phyloP scores from a whole-genome alignment of 441 rosid genomes.

The Arabidopsis hybrid region DNA sequence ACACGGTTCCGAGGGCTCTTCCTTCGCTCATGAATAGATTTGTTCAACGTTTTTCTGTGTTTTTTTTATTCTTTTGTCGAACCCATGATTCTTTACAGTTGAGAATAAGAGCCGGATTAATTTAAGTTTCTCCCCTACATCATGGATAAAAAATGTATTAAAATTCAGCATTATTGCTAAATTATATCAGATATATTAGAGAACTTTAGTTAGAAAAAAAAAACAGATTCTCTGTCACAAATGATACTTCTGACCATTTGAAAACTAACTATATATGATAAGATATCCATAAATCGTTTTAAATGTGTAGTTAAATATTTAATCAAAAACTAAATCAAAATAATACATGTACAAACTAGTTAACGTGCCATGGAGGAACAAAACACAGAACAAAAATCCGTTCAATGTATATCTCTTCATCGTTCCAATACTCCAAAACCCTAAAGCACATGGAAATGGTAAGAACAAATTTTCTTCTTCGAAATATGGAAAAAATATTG shows the following conservation, averaged over 20 bases:
- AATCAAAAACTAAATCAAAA: background rate
- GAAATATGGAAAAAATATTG: background rate
- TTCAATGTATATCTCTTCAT: background rate
- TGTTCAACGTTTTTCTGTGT: no score
- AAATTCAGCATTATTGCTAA: background rate
- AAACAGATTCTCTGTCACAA: background rate
- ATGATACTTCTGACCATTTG: background rate
- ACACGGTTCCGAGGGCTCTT: no score
- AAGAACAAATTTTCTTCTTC: background rate
- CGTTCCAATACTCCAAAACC: slow-evolving; percentile 1
- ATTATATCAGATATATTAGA: background rate
- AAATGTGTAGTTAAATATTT: background rate
- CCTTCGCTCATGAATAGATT: no score
- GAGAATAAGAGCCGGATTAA: background rate
- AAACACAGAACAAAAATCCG: background rate
- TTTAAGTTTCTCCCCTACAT: background rate
- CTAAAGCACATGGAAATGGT: slow-evolving; percentile 12
- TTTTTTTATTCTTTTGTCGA: no score
- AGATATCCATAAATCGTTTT: background rate
- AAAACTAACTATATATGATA: background rate
- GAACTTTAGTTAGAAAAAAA: background rate
- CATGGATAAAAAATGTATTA: background rate
- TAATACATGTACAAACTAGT: background rate
- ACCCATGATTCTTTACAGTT: background rate
- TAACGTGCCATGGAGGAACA: background rate